Evolutionary conservation across 257 asterid genomes (phyloP), one percentile per base, ranked within the genome.

Genomic region (Ilex aquifolium): DNA sequence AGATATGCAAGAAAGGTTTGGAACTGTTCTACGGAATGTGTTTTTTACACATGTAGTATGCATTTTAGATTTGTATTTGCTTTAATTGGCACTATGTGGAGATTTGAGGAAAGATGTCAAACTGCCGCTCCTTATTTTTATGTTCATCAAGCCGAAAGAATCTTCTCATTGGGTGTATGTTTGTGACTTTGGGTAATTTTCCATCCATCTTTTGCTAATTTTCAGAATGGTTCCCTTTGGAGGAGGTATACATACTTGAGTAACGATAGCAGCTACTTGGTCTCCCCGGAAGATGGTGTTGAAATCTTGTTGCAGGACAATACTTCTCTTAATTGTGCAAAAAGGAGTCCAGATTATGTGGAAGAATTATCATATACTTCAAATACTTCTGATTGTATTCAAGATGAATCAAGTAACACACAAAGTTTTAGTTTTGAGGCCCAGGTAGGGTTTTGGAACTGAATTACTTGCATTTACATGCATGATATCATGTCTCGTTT

Each of bases 381-480:
- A 65, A 72, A 68, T 74, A 66, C 80, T 72, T 80, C 93, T 21
- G 79, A 70, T 51, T 57, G 75, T 72, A 81, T 66, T 72, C 80
- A 78, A 56, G 61, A 46, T 67, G 96, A 80, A 78, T 68, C 87
- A 69, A 67, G 64, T 75, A 70, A 74, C 70, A 58, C 71, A 69
- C 90, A 83, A 66, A 88, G 95, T 83, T 83, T 87, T 73, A 93
- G 96, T 76, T 90, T 90, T 72, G 99, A 93, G 79, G 91, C 90
- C 64, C 97, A 93, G 97, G 99, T 93, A 62, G 63, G 53, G 64
- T 63, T 6, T 61, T 62, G 57, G 49, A 46, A 46, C 52, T 46
- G 11, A 14, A 14, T 46, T 46, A 46, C 13, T 46, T 46, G 13
- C n/a, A 46, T 4, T 46, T 7, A 4, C 7, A 36, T 8, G 1